These are phyloP conservation scores for Boletus speciosus DNA, from an alignment of 768 basidiomycete species.

Conservation along the genomic window DNA sequence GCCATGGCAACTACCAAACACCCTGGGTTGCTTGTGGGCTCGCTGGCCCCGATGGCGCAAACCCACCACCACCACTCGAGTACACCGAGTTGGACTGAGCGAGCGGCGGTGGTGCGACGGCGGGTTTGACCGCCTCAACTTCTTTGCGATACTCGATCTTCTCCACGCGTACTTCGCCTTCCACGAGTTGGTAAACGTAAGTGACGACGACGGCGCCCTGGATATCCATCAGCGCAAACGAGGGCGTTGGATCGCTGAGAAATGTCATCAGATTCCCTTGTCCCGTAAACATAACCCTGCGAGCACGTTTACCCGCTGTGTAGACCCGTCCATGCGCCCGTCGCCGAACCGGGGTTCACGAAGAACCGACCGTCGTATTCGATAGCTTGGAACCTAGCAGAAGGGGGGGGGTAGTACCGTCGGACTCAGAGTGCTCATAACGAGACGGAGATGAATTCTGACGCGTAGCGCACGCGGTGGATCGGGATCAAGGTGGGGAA, in stretches of 20 bases:
- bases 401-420: background rate
- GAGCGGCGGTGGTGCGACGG: constrained; percentile 12
- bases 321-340: constrained; percentile 86
- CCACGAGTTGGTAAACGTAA: constrained; percentile 93
- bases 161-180: constrained; percentile 90
- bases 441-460: background rate
- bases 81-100: constrained; percentile 32
- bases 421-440: background rate
- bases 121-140: constrained; percentile 37
- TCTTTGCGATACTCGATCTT: constrained; percentile 84
- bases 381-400: constrained; percentile 81
- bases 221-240: constrained; percentile 96
- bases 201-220: constrained; percentile 97
- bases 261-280: background rate
- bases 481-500: background rate
- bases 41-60: constrained; percentile 19
- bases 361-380: constrained; percentile 92
- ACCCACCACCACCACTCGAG: constrained; percentile 25
- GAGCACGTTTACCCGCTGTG: constrained; percentile 7
- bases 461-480: background rate
- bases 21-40: constrained; percentile 27
- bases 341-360: constrained; percentile 92
- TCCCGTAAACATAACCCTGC: background rate
- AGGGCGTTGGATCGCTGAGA: constrained; percentile 79
- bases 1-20: constrained; percentile 22